Conservation (phyloP, 1,139 yeast species). For the Pichia sp. region DNA sequence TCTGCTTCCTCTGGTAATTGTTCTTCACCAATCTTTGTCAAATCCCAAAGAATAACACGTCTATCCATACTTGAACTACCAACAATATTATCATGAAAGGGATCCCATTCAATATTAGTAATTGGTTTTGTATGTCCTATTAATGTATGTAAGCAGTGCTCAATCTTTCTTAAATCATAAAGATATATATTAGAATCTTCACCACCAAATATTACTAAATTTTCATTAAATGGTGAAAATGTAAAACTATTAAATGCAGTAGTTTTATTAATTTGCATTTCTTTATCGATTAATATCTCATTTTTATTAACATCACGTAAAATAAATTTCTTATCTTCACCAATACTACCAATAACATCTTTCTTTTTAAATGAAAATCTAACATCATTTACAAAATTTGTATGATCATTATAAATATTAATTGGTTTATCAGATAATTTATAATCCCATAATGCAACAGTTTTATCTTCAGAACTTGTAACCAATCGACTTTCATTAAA, state of each 20-base stretch:
- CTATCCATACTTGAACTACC: slow-evolving; percentile 71
- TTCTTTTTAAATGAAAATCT: slow-evolving; percentile 57
- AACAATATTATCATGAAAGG: slow-evolving; percentile 63
- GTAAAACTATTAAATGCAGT: slow-evolving; percentile 56
- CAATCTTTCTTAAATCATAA: slow-evolving; percentile 50
- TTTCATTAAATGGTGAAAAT: slow-evolving; percentile 54
- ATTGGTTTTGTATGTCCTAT: slow-evolving; percentile 72
- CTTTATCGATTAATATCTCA: slow-evolving; percentile 28
- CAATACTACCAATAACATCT: slow-evolving; percentile 57
- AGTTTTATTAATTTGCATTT: slow-evolving; percentile 19
- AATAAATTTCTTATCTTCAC: slow-evolving; percentile 52
- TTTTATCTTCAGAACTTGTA: slow-evolving; percentile 59
- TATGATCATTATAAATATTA: slow-evolving; percentile 34
- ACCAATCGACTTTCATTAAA: slow-evolving; percentile 43
- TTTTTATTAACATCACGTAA: slow-evolving; percentile 38
- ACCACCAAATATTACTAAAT: slow-evolving; percentile 63
- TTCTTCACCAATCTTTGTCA: slow-evolving; percentile 67
- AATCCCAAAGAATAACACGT: slow-evolving; percentile 69
- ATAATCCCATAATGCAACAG: slow-evolving; percentile 55
- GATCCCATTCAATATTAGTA: slow-evolving; percentile 65
- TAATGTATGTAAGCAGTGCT: slow-evolving; percentile 53
- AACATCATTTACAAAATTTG: slow-evolving; percentile 64
- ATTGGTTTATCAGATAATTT: slow-evolving; percentile 25
- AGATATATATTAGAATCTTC: slow-evolving; percentile 60
- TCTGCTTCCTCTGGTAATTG: slow-evolving; percentile 73